Percentiles rank a stretch among this genome's conserved stretches.
Evolutionary conservation across 2,329 filamentous ascomycete genomes (phyloP).

Genomic region (Beauveria asiatica): DNA sequence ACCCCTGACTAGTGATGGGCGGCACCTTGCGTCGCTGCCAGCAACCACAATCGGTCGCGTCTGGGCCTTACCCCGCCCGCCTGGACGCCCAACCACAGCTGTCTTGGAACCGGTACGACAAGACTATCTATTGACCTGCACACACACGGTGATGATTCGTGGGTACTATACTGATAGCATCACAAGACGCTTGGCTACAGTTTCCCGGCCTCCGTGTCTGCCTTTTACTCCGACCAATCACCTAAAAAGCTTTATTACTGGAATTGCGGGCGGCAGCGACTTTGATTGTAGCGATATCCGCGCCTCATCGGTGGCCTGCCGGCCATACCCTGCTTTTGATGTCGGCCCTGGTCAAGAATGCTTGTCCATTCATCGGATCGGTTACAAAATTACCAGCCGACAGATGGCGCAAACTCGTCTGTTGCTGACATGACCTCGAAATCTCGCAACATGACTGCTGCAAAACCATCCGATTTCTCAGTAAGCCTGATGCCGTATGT

Average conservation of each 20-base stretch:
- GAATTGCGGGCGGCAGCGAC: neutral
- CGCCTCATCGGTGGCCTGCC: neutral
- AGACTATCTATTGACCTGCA: neutral
- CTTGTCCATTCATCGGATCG: slow-evolving; percentile 21
- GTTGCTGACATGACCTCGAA: neutral
- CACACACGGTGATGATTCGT: too few relatives aligned
- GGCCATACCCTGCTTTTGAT: neutral
- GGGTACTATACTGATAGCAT: neutral
- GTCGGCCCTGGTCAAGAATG: slow-evolving; percentile 26
- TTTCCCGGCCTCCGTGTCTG: neutral
- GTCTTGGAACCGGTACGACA: neutral
- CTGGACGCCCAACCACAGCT: neutral
- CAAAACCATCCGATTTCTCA: neutral
- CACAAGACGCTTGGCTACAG: neutral
- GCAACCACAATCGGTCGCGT: neutral
- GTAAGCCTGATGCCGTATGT: neutral
- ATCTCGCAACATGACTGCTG: neutral
- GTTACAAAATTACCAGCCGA: neutral
- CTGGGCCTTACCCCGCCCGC: neutral
- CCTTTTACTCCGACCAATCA: neutral
- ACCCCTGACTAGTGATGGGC: slow-evolving; percentile 6
- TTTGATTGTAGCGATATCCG: neutral
- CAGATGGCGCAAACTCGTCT: neutral
- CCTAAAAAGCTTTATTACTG: too few relatives aligned
- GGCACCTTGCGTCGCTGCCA: neutral